phyloP scores from a whole-genome alignment of 2,329 filamentous ascomycete genomes.

The Aspergillus alliaceus region DNA sequence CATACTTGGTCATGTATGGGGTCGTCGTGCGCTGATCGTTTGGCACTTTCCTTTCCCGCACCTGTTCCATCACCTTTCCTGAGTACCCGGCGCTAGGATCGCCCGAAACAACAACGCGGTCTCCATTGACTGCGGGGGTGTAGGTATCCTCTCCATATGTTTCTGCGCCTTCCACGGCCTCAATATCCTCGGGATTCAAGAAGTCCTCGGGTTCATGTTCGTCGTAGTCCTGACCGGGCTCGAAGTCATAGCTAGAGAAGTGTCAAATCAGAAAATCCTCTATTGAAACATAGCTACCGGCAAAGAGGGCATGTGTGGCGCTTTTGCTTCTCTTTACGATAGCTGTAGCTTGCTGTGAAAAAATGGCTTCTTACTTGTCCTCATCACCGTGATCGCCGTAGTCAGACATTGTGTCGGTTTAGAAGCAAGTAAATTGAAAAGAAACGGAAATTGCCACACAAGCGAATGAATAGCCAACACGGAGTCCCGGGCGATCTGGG shows the following conservation, averaged over 20 bases:
- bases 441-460: constrained; percentile 11
- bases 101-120: constrained; percentile 46
- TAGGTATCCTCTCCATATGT: constrained; percentile 53
- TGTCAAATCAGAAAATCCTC: constrained; percentile 26
- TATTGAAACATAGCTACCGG: background rate
- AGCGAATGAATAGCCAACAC: constrained; percentile 11
- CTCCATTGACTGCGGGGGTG: constrained; percentile 38
- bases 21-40: constrained; percentile 87
- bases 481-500: constrained; percentile 10
- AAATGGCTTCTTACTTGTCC: constrained; percentile 52
- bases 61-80: constrained; percentile 57
- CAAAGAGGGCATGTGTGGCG: background rate
- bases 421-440: constrained; percentile 15
- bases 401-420: constrained; percentile 63
- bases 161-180: constrained; percentile 54
- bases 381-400: constrained; percentile 67
- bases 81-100: constrained; percentile 51
- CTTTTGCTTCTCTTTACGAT: constrained; percentile 6
- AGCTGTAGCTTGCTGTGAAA: constrained; percentile 13
- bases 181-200: constrained; percentile 55
- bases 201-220: constrained; percentile 64
- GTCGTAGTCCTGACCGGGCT: constrained; percentile 65
- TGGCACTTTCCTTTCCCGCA: constrained; percentile 81
- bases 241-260: constrained; percentile 46
- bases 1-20: constrained; percentile 99